These are phyloP conservation scores for Aureobasidium musti DNA, from an alignment of 2,329 filamentous ascomycete genomes.

Conservation along the genomic window DNA sequence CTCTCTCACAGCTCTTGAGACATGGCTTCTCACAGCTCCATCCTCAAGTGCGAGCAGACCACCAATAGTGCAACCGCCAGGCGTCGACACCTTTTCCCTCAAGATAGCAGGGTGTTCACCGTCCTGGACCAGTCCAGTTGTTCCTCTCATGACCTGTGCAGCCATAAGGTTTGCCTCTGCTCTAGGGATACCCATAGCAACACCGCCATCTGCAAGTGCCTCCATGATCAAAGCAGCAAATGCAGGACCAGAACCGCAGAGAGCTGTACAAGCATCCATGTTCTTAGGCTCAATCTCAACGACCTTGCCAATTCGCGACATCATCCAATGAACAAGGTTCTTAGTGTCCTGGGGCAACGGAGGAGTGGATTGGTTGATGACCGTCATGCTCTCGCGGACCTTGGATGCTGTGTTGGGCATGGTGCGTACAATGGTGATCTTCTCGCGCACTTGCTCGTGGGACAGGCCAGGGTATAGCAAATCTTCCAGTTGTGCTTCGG, in stretches of 20 bases:
- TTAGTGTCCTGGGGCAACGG: conserved; percentile 58
- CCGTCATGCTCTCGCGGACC: conserved; percentile 76
- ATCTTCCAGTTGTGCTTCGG: conserved; percentile 66
- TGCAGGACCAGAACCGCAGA: conserved; percentile 73
- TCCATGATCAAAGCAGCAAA: conserved; percentile 77
- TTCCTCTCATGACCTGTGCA: conserved; percentile 75
- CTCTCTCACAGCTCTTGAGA: conserved; percentile 69
- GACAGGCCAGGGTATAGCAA: conserved; percentile 61
- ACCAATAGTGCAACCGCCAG: conserved; percentile 75
- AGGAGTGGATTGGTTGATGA: conserved; percentile 66
- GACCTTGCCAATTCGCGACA: conserved; percentile 71
- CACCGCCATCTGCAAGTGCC: conserved; percentile 72
- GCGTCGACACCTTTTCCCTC: conserved; percentile 74
- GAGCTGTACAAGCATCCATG: conserved; percentile 73
- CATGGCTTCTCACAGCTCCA: conserved; percentile 65
- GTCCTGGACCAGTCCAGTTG: conserved; percentile 66
- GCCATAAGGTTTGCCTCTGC: conserved; percentile 75
- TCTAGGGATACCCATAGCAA: conserved; percentile 75
- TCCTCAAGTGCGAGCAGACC: conserved; percentile 75
- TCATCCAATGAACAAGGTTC: conserved; percentile 71
- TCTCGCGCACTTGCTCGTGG: conserved; percentile 49
- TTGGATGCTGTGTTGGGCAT: conserved; percentile 84
- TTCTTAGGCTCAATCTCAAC: conserved; percentile 64
- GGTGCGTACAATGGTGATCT: conserved; percentile 67
- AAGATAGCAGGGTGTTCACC: conserved; percentile 76